phyloP scores from a whole-genome alignment of 2,329 filamentous ascomycete genomes.

The Epichloe amarillans region DNA sequence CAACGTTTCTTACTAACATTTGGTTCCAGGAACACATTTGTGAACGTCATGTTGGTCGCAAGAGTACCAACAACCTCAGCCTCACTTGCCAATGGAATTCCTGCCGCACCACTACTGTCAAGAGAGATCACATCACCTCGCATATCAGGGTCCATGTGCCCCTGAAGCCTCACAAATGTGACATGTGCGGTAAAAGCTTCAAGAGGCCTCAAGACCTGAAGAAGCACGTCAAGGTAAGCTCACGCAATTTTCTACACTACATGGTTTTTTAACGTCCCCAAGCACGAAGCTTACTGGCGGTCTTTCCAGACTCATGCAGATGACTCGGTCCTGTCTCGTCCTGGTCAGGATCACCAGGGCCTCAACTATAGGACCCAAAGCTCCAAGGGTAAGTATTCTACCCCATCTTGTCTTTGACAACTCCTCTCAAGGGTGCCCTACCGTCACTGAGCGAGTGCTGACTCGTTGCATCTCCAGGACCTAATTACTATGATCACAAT shows the following conservation, averaged over 20 bases:
- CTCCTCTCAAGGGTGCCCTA: constrained; percentile 6
- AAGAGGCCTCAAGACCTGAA: constrained; percentile 98
- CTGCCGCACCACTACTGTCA: constrained; percentile 92
- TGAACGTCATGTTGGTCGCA: constrained; percentile 94
- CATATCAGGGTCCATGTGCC: constrained; percentile 99
- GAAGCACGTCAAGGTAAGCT: constrained; percentile 81
- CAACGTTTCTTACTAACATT: neutral
- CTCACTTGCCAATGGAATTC: constrained; percentile 95
- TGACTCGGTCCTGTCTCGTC: constrained; percentile 61
- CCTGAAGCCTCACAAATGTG: constrained; percentile 96
- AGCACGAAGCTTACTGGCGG: constrained; percentile 10
- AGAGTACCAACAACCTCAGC: constrained; percentile 98
- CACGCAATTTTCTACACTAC: neutral
- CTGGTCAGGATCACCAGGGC: constrained; percentile 37
- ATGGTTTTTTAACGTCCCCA: neutral
- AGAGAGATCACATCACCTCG: constrained; percentile 97
- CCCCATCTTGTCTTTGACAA: neutral
- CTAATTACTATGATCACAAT: constrained; percentile 52
- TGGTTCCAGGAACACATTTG: constrained; percentile 81
- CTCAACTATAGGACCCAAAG: constrained; percentile 41
- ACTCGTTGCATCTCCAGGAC: constrained; percentile 25
- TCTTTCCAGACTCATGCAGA: constrained; percentile 67
- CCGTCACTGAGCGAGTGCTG: neutral
- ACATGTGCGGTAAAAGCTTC: constrained; percentile 97
- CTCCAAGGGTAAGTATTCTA: constrained; percentile 34